Evolutionary conservation across 805 yeast species (phyloP), one percentile per base, ranked within the genome.

Genomic region (Saccharomycopsis sp.): DNA sequence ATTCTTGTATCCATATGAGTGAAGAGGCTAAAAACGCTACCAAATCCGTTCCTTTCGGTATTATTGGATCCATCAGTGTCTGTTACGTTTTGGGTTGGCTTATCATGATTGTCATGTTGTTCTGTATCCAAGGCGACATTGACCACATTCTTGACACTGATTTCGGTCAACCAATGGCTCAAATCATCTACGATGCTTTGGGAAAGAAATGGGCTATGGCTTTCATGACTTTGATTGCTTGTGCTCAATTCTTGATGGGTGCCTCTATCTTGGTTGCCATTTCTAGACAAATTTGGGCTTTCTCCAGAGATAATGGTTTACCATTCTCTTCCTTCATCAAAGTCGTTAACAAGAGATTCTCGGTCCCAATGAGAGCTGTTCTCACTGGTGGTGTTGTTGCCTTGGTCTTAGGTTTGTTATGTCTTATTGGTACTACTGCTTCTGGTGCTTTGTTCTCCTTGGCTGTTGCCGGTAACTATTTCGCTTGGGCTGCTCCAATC

Each of bases 261-360:
- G 75, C 81, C 34, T 80, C 86, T 3, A 77, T 80, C 58, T 69
- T 83, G 52, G 75, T 83, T 38, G 87, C 88, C 20, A 76, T 80
- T 3, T 82, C 87, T 2, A 78, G 90, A 69, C 89, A 84, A 69
- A 76, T 83, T 57, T 85, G 86, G 83, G 88, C 89, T 2, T 84
- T 84, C 71, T 85, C 88, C 24, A 79, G 92, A 73, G 92, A 86
- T 69, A 84, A 83, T 61, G 89, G 89, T 35, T 75, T 86, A 58
- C 92, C 92, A 7, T 73, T 84, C 62, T 77, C 85, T 14, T 70
- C 75, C 49, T 73, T 73, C 66, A 76, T 86, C 62, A 82, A 84
- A 63, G 78, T 73, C 51, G 87, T 87, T 51, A 74, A 86, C 65
- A 74, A 78, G 56, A 77, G 69, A 59, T 71, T 80, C 42, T 74